Conservation (phyloP, 2,329 filamentous ascomycete species). For the Stachybotrys elegans region DNA sequence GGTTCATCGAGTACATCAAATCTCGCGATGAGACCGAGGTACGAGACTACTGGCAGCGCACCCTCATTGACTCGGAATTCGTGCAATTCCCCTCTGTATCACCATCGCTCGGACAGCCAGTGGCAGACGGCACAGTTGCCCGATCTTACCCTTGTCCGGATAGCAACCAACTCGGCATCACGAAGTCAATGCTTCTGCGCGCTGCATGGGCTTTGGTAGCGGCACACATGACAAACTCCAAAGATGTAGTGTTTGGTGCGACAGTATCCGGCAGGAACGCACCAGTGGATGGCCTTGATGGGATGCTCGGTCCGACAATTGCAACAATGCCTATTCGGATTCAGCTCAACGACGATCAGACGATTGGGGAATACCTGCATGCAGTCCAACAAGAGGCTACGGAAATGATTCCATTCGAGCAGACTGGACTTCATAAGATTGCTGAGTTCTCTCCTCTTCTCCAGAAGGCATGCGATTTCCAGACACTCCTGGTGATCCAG, state of each 20-base stretch:
- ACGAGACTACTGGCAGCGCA: conserved; percentile 37
- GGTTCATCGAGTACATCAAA: conserved; percentile 39
- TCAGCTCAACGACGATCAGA: conserved; percentile 27
- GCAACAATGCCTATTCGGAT: conserved; percentile 37
- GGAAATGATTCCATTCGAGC: conserved; percentile 11
- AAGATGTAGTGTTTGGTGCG: conserved; percentile 37
- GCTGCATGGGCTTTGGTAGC: conserved; percentile 48
- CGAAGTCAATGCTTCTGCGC: conserved; percentile 9
- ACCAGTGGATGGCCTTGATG: conserved; percentile 13
- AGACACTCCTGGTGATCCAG: conserved; percentile 6
- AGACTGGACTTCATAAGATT: conserved; percentile 16
- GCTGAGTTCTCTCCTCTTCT: conserved; percentile 5
- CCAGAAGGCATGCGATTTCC: conserved; percentile 8
- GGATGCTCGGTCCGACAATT: conserved; percentile 25
- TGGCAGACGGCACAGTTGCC: too few species aligned
- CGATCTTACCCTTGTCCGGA: too few species aligned
- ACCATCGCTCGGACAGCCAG: neutral
- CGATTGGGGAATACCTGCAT: conserved; percentile 9
- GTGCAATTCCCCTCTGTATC: conserved; percentile 32
- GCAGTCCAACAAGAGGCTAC: conserved; percentile 9
- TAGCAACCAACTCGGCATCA: conserved; percentile 1
- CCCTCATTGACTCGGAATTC: conserved; percentile 30
- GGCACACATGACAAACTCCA: conserved; percentile 35
- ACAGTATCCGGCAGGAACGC: conserved; percentile 34
- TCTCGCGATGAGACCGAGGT: conserved; percentile 27